A percentile compares a stretch with the other conserved stretches of the same genome.
Evolutionary conservation across 805 yeast genomes (phyloP).

Genomic region (Yarrowia yakushimensis): DNA sequence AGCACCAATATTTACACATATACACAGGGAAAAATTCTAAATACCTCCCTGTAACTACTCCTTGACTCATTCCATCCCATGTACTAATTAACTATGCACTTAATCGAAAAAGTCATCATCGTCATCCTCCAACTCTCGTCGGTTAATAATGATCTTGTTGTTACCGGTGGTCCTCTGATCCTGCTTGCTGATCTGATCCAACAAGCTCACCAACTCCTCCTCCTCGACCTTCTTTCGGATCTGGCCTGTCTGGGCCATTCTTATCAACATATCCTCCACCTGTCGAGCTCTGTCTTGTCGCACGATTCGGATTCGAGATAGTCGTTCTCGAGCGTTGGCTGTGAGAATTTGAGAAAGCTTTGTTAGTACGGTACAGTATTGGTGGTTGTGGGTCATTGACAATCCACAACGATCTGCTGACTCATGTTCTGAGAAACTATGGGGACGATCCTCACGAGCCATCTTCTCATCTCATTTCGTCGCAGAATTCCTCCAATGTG

Average conservation of each 20-base stretch:
- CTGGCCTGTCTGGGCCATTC: conserved; percentile 73
- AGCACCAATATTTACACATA: too few species aligned
- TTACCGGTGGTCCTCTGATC: conserved; percentile 52
- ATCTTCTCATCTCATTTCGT: too few species aligned
- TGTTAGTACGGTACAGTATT: not conserved
- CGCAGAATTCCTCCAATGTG: too few species aligned
- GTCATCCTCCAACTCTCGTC: conserved; percentile 42
- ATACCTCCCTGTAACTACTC: too few species aligned
- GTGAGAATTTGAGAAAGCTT: conserved; percentile 68
- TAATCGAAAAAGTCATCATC: conserved; percentile 47
- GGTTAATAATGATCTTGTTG: conserved; percentile 57
- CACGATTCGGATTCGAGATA: conserved; percentile 81
- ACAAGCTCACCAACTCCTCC: conserved; percentile 72
- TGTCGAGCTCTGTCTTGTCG: conserved; percentile 87
- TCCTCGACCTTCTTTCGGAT: conserved; percentile 72
- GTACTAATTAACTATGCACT: not conserved
- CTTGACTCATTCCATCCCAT: not conserved
- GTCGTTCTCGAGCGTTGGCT: conserved; percentile 80
- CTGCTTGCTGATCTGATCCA: conserved; percentile 76
- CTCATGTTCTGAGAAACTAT: too few species aligned
- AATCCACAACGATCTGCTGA: not conserved
- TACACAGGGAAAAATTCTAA: too few species aligned
- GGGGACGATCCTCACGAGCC: too few species aligned
- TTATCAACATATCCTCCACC: conserved; percentile 75
- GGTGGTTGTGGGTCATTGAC: too few species aligned